Evolutionary conservation across 306 rosid genomes (phyloP).

Genomic region (Prunus davidiana): DNA sequence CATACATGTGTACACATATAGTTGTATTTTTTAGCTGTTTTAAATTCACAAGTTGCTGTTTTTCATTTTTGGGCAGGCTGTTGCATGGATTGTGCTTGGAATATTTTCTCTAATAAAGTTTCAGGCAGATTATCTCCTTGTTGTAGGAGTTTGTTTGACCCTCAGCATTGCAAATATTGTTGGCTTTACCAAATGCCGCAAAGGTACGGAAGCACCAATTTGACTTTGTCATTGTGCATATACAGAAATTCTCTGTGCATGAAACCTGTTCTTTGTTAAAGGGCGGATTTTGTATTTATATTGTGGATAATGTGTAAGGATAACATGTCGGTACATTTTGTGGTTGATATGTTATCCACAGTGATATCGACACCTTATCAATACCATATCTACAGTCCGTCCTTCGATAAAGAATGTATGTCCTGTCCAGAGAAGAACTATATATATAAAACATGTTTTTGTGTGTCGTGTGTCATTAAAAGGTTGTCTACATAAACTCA

Average conservation of each 20-base stretch:
- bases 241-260: too few relatives aligned
- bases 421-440: not conserved
- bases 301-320: too few relatives aligned
- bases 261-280: too few relatives aligned
- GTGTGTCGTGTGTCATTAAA: not conserved
- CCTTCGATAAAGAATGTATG: too few relatives aligned
- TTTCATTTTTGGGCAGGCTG: slow-evolving; percentile 49
- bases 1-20: not conserved
- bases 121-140: slow-evolving; percentile 98
- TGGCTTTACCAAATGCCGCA: slow-evolving; percentile 96
- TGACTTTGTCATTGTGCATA: not conserved
- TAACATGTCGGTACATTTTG: too few relatives aligned
- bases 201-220: slow-evolving; percentile 52
- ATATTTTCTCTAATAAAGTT: slow-evolving; percentile 92
- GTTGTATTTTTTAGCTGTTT: not conserved
- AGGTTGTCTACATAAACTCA: not conserved
- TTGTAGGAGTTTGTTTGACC: slow-evolving; percentile 92
- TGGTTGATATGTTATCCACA: too few relatives aligned
- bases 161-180: slow-evolving; percentile 89
- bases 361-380: too few relatives aligned
- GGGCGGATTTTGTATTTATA: too few relatives aligned
- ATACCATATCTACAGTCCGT: too few relatives aligned
- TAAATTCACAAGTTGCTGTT: slow-evolving; percentile 7
- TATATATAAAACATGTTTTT: not conserved
- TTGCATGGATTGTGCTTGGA: slow-evolving; percentile 71